Conservation (phyloP, 1,284 basidiomycete species). For the Rhodofomes roseus region DNA sequence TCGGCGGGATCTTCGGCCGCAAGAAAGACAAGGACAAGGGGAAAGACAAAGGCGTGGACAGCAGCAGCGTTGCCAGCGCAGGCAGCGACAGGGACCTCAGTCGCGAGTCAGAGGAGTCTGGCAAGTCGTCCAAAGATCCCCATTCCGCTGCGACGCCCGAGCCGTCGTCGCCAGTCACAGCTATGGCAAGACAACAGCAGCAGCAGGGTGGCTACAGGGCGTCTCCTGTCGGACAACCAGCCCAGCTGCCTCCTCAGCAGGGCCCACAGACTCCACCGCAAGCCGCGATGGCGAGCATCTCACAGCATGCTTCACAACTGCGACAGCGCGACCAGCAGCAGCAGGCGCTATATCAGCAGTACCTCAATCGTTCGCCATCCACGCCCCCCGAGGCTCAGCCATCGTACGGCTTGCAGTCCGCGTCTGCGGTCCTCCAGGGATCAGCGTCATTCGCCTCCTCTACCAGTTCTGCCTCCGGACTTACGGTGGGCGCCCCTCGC, state of each 20-base stretch:
- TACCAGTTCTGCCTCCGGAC: conserved; percentile 34
- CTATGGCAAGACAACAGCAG: conserved; percentile 36
- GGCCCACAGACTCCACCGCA: conserved; percentile 16
- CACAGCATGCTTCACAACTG: conserved; percentile 57
- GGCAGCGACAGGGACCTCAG: conserved; percentile 4
- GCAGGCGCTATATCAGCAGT: conserved; percentile 85
- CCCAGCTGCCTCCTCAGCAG: conserved; percentile 19
- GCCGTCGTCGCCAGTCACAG: conserved; percentile 38
- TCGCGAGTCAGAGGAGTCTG: conserved; percentile 52
- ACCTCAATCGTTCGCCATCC: conserved; percentile 77
- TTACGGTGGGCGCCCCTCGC: conserved; percentile 38
- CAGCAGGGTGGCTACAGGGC: conserved; percentile 32
- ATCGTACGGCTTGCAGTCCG: conserved; percentile 65
- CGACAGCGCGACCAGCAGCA: conserved; percentile 87
- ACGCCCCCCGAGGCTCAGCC: conserved; percentile 70
- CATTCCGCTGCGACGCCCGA: conserved; percentile 11
- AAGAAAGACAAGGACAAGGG: conserved; percentile 80
- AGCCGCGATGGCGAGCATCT: conserved; percentile 20
- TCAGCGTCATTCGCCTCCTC: conserved; percentile 40
- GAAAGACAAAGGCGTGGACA: conserved; percentile 29
- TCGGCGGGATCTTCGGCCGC: conserved; percentile 71
- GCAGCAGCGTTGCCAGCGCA: conserved; percentile 26
- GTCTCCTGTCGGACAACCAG: conserved; percentile 26
- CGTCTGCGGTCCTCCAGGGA: conserved; percentile 50
- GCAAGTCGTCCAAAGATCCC: conserved; percentile 36